These are phyloP conservation scores for Pseudopyricularia cyperi DNA, from an alignment of 2,329 filamentous ascomycete species.

Conservation along the genomic window DNA sequence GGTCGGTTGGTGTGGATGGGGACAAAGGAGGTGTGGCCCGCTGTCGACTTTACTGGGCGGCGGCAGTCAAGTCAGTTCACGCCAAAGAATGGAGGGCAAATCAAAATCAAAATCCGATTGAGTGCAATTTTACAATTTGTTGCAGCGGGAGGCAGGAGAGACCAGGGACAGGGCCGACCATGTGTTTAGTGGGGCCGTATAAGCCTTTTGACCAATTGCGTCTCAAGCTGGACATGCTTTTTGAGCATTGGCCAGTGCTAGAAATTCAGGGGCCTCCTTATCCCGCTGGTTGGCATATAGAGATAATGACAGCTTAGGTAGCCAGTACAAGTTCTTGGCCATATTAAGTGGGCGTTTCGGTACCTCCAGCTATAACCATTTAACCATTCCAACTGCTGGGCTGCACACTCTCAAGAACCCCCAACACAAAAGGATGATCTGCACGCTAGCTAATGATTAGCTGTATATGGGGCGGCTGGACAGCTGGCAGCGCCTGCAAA, in stretches of 20 bases:
- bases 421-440: too few relatives aligned
- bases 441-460: neutral
- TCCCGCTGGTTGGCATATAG: too few relatives aligned
- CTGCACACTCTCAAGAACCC: too few relatives aligned
- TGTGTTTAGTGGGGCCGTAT: neutral
- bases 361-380: too few relatives aligned
- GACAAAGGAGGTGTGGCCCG: conserved; percentile 9
- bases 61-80: conserved; percentile 1
- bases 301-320: too few relatives aligned
- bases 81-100: too few relatives aligned
- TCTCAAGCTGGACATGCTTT: neutral
- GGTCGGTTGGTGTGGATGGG: too few relatives aligned
- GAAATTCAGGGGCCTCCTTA: conserved; percentile 2
- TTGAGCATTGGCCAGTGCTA: neutral
- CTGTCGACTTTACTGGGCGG: conserved; percentile 6
- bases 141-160: conserved; percentile 8
- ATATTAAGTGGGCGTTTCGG: too few relatives aligned
- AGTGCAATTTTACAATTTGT: conserved; percentile 26
- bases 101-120: conserved; percentile 3
- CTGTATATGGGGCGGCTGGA: neutral
- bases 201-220: neutral
- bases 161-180: neutral
- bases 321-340: too few relatives aligned
- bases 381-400: too few relatives aligned
- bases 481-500: neutral